phyloP scores from a whole-genome alignment of 805 yeast genomes.

The Candida mattraensis region DNA sequence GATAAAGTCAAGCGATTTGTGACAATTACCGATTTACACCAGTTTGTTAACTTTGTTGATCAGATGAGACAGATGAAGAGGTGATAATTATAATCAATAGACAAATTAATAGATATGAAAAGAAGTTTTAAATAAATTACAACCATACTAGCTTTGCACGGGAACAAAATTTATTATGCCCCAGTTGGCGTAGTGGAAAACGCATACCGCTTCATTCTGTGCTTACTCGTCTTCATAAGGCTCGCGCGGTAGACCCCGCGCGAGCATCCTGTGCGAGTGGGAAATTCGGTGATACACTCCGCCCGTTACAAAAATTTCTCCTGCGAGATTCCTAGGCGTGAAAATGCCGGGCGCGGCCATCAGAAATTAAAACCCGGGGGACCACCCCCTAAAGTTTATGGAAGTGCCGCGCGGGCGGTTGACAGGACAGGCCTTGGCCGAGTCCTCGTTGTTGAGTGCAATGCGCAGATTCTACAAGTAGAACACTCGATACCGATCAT shows the following conservation, averaged over 20 bases:
- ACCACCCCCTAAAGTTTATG: constrained; percentile 23
- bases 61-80: constrained; percentile 6
- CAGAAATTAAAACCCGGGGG: constrained; percentile 28
- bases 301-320: constrained; percentile 28
- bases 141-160: constrained; percentile 3
- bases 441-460: constrained; percentile 37
- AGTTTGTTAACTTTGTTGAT: constrained; percentile 3
- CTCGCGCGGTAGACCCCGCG: constrained; percentile 5
- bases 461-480: constrained; percentile 35
- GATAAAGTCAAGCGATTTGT: background rate
- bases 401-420: constrained; percentile 41
- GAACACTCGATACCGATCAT: constrained; percentile 44
- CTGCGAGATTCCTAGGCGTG: constrained; percentile 39
- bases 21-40: background rate
- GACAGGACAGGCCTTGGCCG: constrained; percentile 21
- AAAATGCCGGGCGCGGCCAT: constrained; percentile 40
- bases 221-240: constrained; percentile 38
- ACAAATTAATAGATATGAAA: no score
- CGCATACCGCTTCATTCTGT: constrained; percentile 31
- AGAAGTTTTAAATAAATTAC: constrained; percentile 1
- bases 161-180: constrained; percentile 17
- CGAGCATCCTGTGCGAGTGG: constrained; percentile 35
- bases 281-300: constrained; percentile 41
- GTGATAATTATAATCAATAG: no score
- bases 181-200: constrained; percentile 17